Conservation (phyloP, 352 stramenopile genomes). For the Aphanomyces cochlioides region DNA sequence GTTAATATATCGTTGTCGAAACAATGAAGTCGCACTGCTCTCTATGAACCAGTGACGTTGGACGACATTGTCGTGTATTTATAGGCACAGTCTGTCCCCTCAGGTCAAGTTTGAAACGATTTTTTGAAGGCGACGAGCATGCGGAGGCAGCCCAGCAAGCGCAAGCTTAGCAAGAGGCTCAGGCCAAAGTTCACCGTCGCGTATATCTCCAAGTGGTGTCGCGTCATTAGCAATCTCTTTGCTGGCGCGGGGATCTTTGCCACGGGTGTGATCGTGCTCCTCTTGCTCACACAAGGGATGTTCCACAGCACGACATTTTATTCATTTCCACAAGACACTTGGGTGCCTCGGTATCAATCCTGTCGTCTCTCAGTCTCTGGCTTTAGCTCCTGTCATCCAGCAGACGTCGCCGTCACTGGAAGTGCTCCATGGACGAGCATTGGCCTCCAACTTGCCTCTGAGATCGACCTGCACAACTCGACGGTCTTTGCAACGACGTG, state of each 20-base stretch:
- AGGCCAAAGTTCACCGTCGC: neutral
- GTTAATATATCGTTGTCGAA: too few relatives aligned
- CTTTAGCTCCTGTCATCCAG: neutral
- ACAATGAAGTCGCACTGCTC: too few relatives aligned
- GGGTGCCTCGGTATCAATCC: neutral
- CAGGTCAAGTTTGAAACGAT: too few relatives aligned
- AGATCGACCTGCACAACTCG: neutral
- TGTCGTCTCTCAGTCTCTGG: slow-evolving; percentile 1
- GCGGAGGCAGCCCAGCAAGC: too few relatives aligned
- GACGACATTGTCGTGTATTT: too few relatives aligned
- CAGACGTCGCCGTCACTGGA: slow-evolving; percentile 1
- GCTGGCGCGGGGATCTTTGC: neutral
- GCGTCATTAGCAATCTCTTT: slow-evolving; percentile 1
- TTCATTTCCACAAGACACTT: neutral
- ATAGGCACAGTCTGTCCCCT: too few relatives aligned
- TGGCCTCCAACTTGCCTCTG: neutral
- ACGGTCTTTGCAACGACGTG: slow-evolving; percentile 3
- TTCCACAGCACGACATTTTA: neutral
- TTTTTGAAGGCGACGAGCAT: too few relatives aligned
- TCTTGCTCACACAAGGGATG: slow-evolving; percentile 20
- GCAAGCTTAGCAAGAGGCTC: neutral
- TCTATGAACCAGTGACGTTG: too few relatives aligned
- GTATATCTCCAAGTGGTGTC: slow-evolving; percentile 21
- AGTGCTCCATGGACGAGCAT: neutral
- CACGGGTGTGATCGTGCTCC: slow-evolving; percentile 5